A percentile compares a stretch with the other conserved stretches of the same genome.
Evolutionary conservation across 306 rosid genomes (phyloP).

Genomic region (Medicago truncatula): MtrunA17r5.0-ANR NC_053048.1:39827501-39828000

Average conservation of each 20-base stretch:
- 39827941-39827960: neutral
- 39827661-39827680: neutral
- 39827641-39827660: neutral
- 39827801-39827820: slow-evolving; percentile 50
- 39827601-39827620: neutral
- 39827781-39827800: slow-evolving; percentile 24
- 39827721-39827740: slow-evolving; percentile 41
- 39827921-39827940: neutral
- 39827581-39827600: slow-evolving; percentile 2
- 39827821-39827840: slow-evolving; percentile 35
- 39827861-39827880: slow-evolving; percentile 33
- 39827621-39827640: slow-evolving; percentile 17
- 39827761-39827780: slow-evolving; percentile 34
- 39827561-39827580: neutral
- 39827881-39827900: slow-evolving; percentile 29
- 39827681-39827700: slow-evolving; percentile 33
- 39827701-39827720: slow-evolving; percentile 31
- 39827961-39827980: neutral
- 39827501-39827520: neutral
- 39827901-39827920: slow-evolving; percentile 31
- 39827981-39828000: neutral
- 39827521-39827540: neutral
- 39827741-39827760: slow-evolving; percentile 38
- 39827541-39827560: neutral
- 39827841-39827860: slow-evolving; percentile 21